Conservation (phyloP, 176 grass and related monocot genomes). For the Triticum aestivum region DNA sequence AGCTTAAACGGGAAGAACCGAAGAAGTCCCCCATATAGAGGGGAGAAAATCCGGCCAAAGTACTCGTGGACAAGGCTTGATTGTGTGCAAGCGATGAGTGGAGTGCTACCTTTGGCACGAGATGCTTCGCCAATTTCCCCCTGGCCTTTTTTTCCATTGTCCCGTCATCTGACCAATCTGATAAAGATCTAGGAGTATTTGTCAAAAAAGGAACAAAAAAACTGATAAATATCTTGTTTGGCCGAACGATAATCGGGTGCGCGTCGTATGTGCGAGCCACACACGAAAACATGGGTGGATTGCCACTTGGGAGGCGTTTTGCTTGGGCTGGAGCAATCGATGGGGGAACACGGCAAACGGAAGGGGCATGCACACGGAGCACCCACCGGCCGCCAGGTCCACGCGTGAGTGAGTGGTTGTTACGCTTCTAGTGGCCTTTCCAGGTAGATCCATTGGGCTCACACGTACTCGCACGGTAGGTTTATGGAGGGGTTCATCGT, state of each 20-base stretch:
- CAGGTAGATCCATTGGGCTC: neutral
- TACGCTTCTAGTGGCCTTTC: neutral
- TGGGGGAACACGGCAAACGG: neutral
- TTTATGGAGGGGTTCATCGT: too few species aligned
- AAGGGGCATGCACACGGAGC: neutral
- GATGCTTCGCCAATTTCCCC: neutral
- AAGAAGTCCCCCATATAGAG: too few species aligned
- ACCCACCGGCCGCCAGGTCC: neutral
- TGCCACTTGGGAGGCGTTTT: neutral
- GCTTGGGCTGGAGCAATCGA: neutral
- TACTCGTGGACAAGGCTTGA: neutral
- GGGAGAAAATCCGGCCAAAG: neutral
- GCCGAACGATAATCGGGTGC: neutral
- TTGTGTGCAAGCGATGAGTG: neutral
- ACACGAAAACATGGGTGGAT: conserved; percentile 9
- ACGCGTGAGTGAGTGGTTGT: neutral
- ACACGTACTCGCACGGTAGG: neutral
- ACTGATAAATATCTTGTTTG: neutral
- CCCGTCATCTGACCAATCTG: neutral
- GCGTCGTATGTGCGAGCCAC: neutral
- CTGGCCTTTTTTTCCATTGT: neutral
- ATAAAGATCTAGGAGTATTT: neutral
- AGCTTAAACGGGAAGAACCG: conserved; percentile 4
- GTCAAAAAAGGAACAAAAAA: too few species aligned
- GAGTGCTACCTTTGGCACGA: conserved; percentile 22